Base-by-base conservation (phyloP, 257 asterid genomes). In the Leptodermis oblonga region DNA sequence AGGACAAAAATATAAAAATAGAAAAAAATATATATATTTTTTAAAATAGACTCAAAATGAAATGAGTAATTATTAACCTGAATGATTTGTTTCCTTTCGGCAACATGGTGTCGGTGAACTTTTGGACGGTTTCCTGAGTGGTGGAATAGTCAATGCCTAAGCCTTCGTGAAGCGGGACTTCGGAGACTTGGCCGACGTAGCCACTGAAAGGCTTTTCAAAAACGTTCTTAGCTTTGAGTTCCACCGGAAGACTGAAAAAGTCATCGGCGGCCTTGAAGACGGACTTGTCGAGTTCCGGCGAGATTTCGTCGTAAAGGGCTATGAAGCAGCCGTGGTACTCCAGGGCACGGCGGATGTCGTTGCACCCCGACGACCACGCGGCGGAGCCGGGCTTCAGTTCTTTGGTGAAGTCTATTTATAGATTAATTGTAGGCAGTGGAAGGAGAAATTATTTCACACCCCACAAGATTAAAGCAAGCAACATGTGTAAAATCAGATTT, bases 191-290 rank as follows among this genome's bases (percentile, higher is more conserved):
- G 23, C 96, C 96, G 46, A 89, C 86, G 53, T 89, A 89, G 41
- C 96, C 95, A 76, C 87, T 95, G 78, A 84, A 89, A 52, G 96
- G 95, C 33, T 86, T 89, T 39, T 78, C 95, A 14, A 76, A 81
- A 1, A 31, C 74, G 74, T 89, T 89, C 28, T 79, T 71, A 3
- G 83, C 18, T 76, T 89, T 89, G 45, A 56, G 49, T 4, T 89
- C 79, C 2, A 79, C 54, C 28, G 95, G 88, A 23, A 84, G 86
- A 28, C 71, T 88, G 56, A 89, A 86, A 10, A 89, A 68, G 3
- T 89, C 86, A 25, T 75, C 78, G 1, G 88, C 86, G 0, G 84
- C 84, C 51, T 77, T 70, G 72, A 87, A 89, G 60, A 86, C 82
- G 76, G 90, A 78, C 51, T 72, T 55, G 67, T 80, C 83, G 56